Percentiles rank a stretch among this genome's conserved stretches.
Evolutionary conservation across 192 early-diverging fungal species (phyloP).

Genomic region (Coemansia sp.): DNA sequence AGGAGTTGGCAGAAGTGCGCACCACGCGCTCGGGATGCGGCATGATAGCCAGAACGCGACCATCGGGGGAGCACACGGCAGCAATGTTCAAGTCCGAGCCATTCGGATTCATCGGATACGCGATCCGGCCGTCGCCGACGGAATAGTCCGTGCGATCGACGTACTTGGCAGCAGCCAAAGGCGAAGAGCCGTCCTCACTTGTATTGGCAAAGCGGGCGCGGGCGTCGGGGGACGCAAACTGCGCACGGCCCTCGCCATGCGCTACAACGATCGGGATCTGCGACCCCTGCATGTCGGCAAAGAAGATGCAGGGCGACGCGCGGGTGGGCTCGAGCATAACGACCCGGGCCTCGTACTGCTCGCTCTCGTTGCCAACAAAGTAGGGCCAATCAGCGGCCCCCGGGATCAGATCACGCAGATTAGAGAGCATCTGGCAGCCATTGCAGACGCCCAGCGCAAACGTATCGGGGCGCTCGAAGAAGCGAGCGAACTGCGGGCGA

Average conservation of each 20-base stretch:
- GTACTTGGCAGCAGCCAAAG: conserved; percentile 68
- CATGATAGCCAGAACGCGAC: conserved; percentile 94
- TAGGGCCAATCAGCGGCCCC: conserved; percentile 84
- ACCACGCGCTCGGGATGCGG: conserved; percentile 97
- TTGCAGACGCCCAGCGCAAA: conserved; percentile 98
- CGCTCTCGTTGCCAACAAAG: conserved; percentile 89
- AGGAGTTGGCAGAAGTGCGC: conserved; percentile 85
- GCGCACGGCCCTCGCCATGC: conserved; percentile 95
- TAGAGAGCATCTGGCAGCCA: conserved; percentile 96
- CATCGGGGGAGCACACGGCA: conserved; percentile 80
- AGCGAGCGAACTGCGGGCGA: conserved; percentile 71
- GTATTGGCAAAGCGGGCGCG: conserved; percentile 45
- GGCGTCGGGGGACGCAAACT: conserved; percentile 60
- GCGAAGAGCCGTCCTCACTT: conserved; percentile 5
- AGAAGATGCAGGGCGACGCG: conserved; percentile 67
- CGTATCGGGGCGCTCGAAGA: conserved; percentile 85
- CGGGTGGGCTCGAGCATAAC: conserved; percentile 61
- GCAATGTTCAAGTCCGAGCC: conserved; percentile 85
- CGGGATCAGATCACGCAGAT: conserved; percentile 83
- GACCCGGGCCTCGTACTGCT: conserved; percentile 95
- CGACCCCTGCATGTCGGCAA: conserved; percentile 88
- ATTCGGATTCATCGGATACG: conserved; percentile 98
- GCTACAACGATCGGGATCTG: conserved; percentile 91
- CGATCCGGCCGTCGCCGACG: conserved; percentile 68
- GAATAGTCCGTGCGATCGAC: conserved; percentile 69